phyloP scores from a whole-genome alignment of 208 protist species.

The Leishmania martiniquensis region DNA sequence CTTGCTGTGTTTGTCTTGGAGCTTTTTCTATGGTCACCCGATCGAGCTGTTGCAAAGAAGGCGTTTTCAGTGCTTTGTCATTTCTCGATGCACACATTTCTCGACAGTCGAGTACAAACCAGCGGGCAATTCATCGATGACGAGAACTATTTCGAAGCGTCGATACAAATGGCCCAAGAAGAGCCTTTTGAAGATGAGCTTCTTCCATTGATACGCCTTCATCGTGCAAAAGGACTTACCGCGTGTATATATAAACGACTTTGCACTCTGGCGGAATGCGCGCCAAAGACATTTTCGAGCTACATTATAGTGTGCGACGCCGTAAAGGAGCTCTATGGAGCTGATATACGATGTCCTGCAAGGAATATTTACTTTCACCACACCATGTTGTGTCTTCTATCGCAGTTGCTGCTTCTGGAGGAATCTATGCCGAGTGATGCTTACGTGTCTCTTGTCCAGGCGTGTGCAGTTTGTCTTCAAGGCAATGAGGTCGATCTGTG shows the following conservation, averaged over 20 bases:
- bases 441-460: slow-evolving; percentile 20
- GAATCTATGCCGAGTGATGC: slow-evolving; percentile 17
- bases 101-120: neutral
- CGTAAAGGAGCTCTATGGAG: slow-evolving; percentile 3
- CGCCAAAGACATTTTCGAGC: neutral
- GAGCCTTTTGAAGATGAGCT: neutral
- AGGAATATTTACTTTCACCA: neutral
- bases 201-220: neutral
- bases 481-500: neutral
- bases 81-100: neutral
- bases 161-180: neutral
- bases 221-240: neutral
- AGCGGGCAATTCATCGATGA: neutral
- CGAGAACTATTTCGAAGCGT: neutral
- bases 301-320: slow-evolving; percentile 20
- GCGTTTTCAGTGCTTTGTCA: slow-evolving; percentile 13
- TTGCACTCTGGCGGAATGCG: neutral
- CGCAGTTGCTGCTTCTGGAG: slow-evolving; percentile 6
- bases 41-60: slow-evolving; percentile 12
- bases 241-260: slow-evolving; percentile 1
- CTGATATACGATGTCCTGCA: neutral
- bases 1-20: neutral
- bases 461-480: slow-evolving; percentile 10
- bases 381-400: slow-evolving; percentile 8
- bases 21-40: slow-evolving; percentile 15